Evolutionary conservation across 257 asterid genomes (phyloP).

Genomic region (Lantana camara): DNA sequence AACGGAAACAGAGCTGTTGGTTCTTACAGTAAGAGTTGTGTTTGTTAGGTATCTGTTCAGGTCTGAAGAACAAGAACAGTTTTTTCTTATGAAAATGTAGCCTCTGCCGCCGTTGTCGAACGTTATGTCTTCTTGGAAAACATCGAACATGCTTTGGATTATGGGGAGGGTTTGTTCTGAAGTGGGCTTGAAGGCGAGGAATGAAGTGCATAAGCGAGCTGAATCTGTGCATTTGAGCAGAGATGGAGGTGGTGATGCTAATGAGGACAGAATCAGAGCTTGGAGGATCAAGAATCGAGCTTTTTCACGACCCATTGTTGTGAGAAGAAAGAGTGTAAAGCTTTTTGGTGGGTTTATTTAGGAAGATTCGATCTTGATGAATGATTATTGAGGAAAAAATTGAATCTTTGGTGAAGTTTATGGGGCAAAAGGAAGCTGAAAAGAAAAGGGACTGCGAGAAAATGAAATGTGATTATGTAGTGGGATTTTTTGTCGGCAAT

Average conservation of each 20-base stretch:
- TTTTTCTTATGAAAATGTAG: slow-evolving; percentile 76
- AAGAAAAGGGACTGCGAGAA: slow-evolving; percentile 23
- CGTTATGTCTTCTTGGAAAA: slow-evolving; percentile 65
- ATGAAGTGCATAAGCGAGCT: slow-evolving; percentile 77
- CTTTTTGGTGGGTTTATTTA: slow-evolving; percentile 2
- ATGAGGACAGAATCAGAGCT: slow-evolving; percentile 19
- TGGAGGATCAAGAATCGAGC: slow-evolving; percentile 42
- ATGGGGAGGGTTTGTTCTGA: slow-evolving; percentile 56
- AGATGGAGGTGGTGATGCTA: slow-evolving; percentile 38
- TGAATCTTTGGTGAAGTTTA: slow-evolving; percentile 24
- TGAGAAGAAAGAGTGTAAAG: slow-evolving; percentile 13
- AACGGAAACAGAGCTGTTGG: slow-evolving; percentile 80
- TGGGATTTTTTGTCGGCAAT: slow-evolving; percentile 1
- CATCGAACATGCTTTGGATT: slow-evolving; percentile 95
- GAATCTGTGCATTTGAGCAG: slow-evolving; percentile 89
- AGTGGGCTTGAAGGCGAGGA: slow-evolving; percentile 81
- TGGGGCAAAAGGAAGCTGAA: slow-evolving; percentile 14
- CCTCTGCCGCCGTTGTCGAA: slow-evolving; percentile 74
- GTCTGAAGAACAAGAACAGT: slow-evolving; percentile 81
- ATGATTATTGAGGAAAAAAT: neutral
- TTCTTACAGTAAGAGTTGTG: slow-evolving; percentile 80
- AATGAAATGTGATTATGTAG: neutral
- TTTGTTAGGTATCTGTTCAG: slow-evolving; percentile 60
- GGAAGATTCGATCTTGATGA: no score
- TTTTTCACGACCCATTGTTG: slow-evolving; percentile 43